Evolutionary conservation across 257 asterid species (phyloP).

Genomic region (Solanum dulcamara): DNA sequence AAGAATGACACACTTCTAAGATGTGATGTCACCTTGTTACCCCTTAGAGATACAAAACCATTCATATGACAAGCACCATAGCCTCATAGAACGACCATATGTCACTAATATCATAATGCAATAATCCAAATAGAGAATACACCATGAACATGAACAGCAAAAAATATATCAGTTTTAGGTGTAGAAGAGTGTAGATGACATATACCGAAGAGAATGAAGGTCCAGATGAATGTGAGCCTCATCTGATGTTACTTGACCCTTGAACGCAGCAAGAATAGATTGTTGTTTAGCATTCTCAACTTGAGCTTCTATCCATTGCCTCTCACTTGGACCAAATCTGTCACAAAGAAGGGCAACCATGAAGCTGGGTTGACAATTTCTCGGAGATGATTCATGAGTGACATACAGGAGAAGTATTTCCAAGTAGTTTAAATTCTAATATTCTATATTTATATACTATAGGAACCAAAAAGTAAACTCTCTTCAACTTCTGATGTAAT

Average conservation of each 20-base stretch:
- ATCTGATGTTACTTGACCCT: conserved; percentile 92
- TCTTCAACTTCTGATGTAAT: not conserved
- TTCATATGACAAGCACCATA: not conserved
- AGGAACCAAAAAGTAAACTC: not conserved
- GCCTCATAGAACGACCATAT: not conserved
- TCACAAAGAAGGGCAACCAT: conserved; percentile 14
- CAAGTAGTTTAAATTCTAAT: not conserved
- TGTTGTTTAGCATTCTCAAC: conserved; percentile 98
- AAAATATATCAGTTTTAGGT: not conserved
- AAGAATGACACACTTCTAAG: not conserved
- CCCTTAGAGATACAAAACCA: not conserved
- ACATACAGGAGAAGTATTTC: not conserved
- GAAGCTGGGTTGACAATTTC: not conserved
- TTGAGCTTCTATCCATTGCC: conserved; percentile 99
- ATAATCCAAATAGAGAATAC: not conserved
- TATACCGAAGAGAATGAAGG: conserved; percentile 92
- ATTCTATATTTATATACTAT: not conserved
- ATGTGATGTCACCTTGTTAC: not conserved
- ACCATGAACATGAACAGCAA: not conserved
- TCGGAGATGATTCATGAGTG: not conserved
- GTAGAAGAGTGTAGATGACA: not conserved
- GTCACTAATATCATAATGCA: not conserved
- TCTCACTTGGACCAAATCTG: conserved; percentile 95
- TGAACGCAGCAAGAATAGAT: conserved; percentile 75
- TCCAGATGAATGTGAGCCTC: conserved; percentile 99